phyloP scores from a whole-genome alignment of 2,329 filamentous ascomycete genomes.

The Ophiocordyceps robertsii region DNA sequence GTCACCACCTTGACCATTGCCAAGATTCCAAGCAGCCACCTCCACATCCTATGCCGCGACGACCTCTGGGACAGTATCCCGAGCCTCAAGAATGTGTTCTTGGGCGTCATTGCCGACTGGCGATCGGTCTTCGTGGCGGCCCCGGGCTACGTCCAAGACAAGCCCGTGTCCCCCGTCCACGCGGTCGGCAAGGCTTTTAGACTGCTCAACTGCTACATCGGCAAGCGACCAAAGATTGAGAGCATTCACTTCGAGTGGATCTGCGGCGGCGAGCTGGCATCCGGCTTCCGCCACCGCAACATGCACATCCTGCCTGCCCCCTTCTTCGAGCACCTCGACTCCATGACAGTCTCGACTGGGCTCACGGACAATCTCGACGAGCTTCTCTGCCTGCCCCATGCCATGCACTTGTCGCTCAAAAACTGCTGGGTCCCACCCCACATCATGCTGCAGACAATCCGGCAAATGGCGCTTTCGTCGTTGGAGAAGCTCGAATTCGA shows the following conservation, averaged over 20 bases:
- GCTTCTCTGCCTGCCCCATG: constrained; percentile 38
- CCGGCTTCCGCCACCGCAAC: constrained; percentile 48
- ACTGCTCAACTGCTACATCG: constrained; percentile 37
- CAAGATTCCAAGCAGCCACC: constrained; percentile 47
- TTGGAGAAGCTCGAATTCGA: constrained; percentile 45
- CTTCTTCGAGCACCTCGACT: constrained; percentile 21
- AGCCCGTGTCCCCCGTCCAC: constrained; percentile 32
- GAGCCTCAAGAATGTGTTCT: constrained; percentile 36
- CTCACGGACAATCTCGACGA: constrained; percentile 18
- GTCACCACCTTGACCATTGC: constrained; percentile 50
- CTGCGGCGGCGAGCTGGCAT: constrained; percentile 53
- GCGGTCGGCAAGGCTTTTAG: constrained; percentile 37
- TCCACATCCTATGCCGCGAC: constrained; percentile 38
- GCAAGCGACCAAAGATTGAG: constrained; percentile 33
- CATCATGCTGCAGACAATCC: constrained; percentile 38
- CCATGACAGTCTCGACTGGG: constrained; percentile 16
- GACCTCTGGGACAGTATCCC: constrained; percentile 51
- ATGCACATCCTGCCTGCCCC: constrained; percentile 50
- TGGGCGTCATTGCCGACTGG: constrained; percentile 56
- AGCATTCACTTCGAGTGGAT: constrained; percentile 52
- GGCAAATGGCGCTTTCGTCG: constrained; percentile 27
- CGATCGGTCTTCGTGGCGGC: constrained; percentile 40
- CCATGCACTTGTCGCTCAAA: constrained; percentile 47
- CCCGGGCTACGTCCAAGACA: constrained; percentile 34
- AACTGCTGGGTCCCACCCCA: constrained; percentile 57